Percentiles rank a stretch among this genome's conserved stretches.
Evolutionary conservation across 2,329 filamentous ascomycete species (phyloP).

Genomic region (Aplosporella prunicola): DNA sequence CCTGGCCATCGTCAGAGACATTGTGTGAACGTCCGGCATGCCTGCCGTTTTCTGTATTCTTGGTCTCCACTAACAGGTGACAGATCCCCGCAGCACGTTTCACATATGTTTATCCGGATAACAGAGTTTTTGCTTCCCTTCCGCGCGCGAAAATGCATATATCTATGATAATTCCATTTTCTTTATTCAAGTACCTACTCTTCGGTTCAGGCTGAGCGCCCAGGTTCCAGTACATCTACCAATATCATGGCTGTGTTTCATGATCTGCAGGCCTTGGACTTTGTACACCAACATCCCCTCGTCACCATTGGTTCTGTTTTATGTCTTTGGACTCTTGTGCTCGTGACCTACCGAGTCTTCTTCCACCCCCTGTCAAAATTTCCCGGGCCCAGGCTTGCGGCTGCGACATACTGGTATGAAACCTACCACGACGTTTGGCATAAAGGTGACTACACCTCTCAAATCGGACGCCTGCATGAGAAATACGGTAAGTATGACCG

Average conservation of each 20-base stretch:
- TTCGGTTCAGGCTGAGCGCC: too few species aligned
- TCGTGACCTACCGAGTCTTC: conserved; percentile 5
- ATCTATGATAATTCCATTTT: too few species aligned
- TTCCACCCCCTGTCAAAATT: conserved; percentile 11
- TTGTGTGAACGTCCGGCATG: too few species aligned
- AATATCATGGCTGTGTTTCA: background rate
- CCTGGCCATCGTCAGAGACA: too few species aligned
- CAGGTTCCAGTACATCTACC: too few species aligned
- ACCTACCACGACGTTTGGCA: conserved; percentile 28
- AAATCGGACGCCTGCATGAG: conserved; percentile 28
- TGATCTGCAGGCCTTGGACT: background rate
- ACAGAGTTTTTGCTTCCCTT: too few species aligned
- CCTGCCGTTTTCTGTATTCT: too few species aligned
- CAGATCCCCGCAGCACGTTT: too few species aligned
- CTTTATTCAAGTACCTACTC: too few species aligned
- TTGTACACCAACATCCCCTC: background rate
- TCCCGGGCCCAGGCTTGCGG: conserved; percentile 11
- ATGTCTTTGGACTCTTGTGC: background rate
- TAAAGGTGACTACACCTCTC: conserved; percentile 22
- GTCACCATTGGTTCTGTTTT: background rate
- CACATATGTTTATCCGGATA: too few species aligned
- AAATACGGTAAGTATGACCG: conserved; percentile 26
- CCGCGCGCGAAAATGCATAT: too few species aligned
- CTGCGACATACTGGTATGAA: conserved; percentile 19
- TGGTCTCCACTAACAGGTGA: too few species aligned